Percentiles rank a stretch among this genome's conserved stretches.
Evolutionary conservation across 2,329 filamentous ascomycete species (phyloP).

Genomic region (Ophiostoma fasciatum): DNA sequence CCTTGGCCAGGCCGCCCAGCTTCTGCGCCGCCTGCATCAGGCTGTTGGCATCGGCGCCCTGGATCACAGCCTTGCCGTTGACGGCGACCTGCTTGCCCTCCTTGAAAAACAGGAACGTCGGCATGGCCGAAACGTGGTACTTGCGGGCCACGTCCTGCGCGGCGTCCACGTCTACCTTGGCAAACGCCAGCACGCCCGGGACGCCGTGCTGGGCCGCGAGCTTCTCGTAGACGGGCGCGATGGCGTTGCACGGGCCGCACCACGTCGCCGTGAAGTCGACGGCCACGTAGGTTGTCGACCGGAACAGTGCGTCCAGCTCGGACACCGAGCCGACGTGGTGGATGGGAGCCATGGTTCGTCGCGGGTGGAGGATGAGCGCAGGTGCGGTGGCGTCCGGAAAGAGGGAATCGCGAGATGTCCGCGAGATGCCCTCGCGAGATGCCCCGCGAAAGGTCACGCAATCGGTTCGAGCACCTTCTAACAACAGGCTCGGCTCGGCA

Average conservation of each 20-base stretch:
- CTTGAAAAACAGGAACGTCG: constrained; percentile 42
- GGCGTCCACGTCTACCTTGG: constrained; percentile 43
- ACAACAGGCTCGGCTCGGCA: too few species aligned
- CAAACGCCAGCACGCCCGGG: constrained; percentile 34
- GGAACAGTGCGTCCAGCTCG: constrained; percentile 35
- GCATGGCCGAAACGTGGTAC: constrained; percentile 39
- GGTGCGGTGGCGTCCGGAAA: too few species aligned
- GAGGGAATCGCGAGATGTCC: too few species aligned
- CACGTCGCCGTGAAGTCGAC: constrained; percentile 43
- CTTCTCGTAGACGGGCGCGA: constrained; percentile 37
- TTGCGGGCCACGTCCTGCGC: constrained; percentile 32
- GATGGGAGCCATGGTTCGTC: constrained; percentile 15
- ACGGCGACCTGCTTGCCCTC: constrained; percentile 1
- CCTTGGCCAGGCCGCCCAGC: constrained; percentile 1
- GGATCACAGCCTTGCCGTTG: too few species aligned
- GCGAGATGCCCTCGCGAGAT: too few species aligned
- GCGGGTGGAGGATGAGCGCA: too few species aligned
- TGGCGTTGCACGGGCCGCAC: constrained; percentile 46
- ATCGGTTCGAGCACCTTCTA: too few species aligned
- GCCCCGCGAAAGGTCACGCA: too few species aligned
- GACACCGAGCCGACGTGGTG: constrained; percentile 25
- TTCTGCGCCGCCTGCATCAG: not conserved
- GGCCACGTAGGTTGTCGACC: constrained; percentile 33
- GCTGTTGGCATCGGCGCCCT: too few species aligned
- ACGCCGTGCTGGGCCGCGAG: constrained; percentile 26